Evolutionary conservation across 352 stramenopile genomes (phyloP), one percentile per base, ranked within the genome.

Genomic region (Thraustochytrium sp.): DNA sequence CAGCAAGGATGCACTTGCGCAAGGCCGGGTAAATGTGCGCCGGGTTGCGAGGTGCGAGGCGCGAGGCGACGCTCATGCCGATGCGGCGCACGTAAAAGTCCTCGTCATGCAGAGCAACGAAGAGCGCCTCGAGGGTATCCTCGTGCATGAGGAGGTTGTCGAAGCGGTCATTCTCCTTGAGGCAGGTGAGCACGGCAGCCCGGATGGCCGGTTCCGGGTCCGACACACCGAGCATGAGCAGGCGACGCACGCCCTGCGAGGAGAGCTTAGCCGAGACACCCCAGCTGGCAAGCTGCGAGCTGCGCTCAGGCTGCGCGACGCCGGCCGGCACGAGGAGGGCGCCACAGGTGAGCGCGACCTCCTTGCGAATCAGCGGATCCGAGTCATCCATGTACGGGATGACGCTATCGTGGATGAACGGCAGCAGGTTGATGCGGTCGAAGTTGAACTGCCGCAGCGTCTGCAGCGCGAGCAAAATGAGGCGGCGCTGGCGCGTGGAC

Each of bases 101-200:
- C 87, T 96, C 92, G 84, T 99, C 97, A 87, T 98, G 96, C 2
- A 99, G 87, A 11, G 98, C 87, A 26, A 98, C 89, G 77, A 99
- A 97, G 0, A 99, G 82, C 46, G 94, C 87, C 75, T 92, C 90
- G 31, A 99, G 87, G 86, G 98, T 89, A 23, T 89, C 85, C 29
- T 83, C 74, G 26, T 83, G 74, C 36, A 76, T 54, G 31, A 76
- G 53, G 4, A 59, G 54, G 40, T 76, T 34, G 54, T 83, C 74
- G 46, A 49, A 73, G 37, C 53, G 37, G 18, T 73, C 53, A 23
- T 76, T 76, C 5, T 48, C 51, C 40, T 75, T 53, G 49, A 82
- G 74, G 38, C 49, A 73, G 23, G 36, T 55, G 34, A 82, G 56
- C 18, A 74, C 51, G 29, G 53, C 53, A 21, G 36, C 29, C 8